Evolutionary conservation across 768 basidiomycete species (phyloP).

Genomic region (Leccinum aurantiacum): DNA sequence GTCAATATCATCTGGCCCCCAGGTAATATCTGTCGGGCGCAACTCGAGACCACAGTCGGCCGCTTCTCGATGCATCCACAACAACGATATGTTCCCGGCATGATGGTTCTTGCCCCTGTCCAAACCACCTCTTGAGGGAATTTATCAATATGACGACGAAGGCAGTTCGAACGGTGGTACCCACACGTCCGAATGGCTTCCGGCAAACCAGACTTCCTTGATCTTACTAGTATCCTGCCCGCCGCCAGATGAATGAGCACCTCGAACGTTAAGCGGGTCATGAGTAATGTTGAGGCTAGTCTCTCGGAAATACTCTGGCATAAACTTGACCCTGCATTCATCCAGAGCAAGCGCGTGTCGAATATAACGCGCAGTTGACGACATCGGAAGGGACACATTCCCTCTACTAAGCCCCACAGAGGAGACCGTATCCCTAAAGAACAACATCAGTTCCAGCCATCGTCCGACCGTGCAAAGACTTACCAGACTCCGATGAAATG

Average conservation of each 20-base stretch:
- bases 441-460: not conserved
- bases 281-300: slow-evolving; percentile 16
- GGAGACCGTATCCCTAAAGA: slow-evolving; percentile 44
- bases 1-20: no score
- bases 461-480: slow-evolving; percentile 8
- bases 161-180: not conserved
- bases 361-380: slow-evolving; percentile 40
- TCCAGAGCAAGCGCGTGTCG: not conserved
- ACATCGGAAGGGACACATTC: slow-evolving; percentile 49
- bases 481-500: slow-evolving; percentile 48
- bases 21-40: slow-evolving; percentile 4
- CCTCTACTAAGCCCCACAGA: slow-evolving; percentile 48
- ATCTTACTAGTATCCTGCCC: slow-evolving; percentile 32
- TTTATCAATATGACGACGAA: not conserved
- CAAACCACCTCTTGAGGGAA: slow-evolving; percentile 9
- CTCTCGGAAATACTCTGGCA: slow-evolving; percentile 15
- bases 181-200: slow-evolving; percentile 24
- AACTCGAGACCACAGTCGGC: slow-evolving; percentile 4
- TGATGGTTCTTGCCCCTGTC: slow-evolving; percentile 3
- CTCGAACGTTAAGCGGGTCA: not conserved
- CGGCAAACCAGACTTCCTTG: not conserved
- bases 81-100: not conserved
- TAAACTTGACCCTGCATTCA: not conserved
- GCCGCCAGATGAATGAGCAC: not conserved
- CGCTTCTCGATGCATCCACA: not conserved